These are phyloP conservation scores for Magnaporthiopsis rhizophila DNA, from an alignment of 2,329 filamentous ascomycete species.

Conservation along the genomic window DNA sequence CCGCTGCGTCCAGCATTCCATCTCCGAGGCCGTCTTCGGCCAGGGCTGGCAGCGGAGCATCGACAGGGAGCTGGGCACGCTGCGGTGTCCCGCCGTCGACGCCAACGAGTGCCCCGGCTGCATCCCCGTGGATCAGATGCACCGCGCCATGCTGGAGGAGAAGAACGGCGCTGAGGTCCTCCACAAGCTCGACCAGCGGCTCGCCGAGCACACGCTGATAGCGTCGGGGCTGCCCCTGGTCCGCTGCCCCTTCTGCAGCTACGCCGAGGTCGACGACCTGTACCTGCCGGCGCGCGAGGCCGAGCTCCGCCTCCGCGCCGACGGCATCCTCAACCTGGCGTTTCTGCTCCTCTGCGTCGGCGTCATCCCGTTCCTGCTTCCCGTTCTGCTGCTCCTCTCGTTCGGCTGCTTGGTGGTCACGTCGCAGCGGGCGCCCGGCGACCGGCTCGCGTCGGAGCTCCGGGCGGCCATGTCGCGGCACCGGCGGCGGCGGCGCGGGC, in stretches of 20 bases:
- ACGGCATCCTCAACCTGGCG: constrained; percentile 37
- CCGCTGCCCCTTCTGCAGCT: constrained; percentile 83
- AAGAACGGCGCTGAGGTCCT: constrained; percentile 64
- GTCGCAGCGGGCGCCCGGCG: constrained; percentile 33
- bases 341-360: constrained; percentile 46
- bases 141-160: constrained; percentile 62
- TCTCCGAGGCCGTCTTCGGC: constrained; percentile 84
- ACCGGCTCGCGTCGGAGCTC: constrained; percentile 39
- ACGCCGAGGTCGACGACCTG: constrained; percentile 78
- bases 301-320: constrained; percentile 47
- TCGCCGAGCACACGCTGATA: constrained; percentile 68
- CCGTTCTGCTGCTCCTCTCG: constrained; percentile 40
- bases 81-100: constrained; percentile 76
- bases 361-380: constrained; percentile 47
- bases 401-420: constrained; percentile 35
- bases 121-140: constrained; percentile 61
- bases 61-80: constrained; percentile 60
- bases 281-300: constrained; percentile 52
- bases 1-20: constrained; percentile 71
- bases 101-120: constrained; percentile 64
- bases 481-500: constrained; percentile 61
- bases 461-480: constrained; percentile 56
- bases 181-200: constrained; percentile 67
- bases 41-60: constrained; percentile 85
- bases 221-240: constrained; percentile 68